These are phyloP conservation scores for Vigna trinervia DNA, from an alignment of 306 rosid species.

Conservation along the genomic window DNA sequence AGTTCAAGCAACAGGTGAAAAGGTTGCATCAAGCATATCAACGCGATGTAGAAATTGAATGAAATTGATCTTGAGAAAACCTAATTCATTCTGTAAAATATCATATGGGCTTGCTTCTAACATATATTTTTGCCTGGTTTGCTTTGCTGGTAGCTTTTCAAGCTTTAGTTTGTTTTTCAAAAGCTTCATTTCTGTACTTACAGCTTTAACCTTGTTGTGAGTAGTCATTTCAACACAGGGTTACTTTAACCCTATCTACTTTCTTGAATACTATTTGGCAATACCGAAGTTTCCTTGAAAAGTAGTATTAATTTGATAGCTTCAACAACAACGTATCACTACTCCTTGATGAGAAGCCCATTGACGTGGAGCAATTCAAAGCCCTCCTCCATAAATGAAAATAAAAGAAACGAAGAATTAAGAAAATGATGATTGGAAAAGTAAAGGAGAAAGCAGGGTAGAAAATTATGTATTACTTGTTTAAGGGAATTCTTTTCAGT, in stretches of 20 bases:
- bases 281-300: no score
- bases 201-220: conserved; percentile 46
- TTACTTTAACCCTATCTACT: no score
- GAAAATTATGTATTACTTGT: conserved; percentile 2
- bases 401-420: conserved; percentile 49
- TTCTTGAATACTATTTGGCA: no score
- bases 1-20: no score
- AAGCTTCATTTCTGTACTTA: conserved; percentile 49
- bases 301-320: no score
- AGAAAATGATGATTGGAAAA: conserved; percentile 47
- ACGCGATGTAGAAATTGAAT: no score
- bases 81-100: no score
- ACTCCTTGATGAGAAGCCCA: conserved; percentile 44
- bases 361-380: conserved; percentile 46
- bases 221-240: conserved; percentile 36
- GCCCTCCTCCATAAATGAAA: conserved; percentile 37
- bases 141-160: conserved; percentile 55
- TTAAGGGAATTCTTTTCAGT: no score
- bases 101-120: conserved; percentile 35
- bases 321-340: conserved; percentile 19
- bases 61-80: no score
- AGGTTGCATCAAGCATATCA: no score
- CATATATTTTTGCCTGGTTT: conserved; percentile 55
- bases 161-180: conserved; percentile 59
- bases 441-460: conserved; percentile 51